phyloP scores from a whole-genome alignment of 108 stramenopile species.

The Discostella stelligeroides region DNA sequence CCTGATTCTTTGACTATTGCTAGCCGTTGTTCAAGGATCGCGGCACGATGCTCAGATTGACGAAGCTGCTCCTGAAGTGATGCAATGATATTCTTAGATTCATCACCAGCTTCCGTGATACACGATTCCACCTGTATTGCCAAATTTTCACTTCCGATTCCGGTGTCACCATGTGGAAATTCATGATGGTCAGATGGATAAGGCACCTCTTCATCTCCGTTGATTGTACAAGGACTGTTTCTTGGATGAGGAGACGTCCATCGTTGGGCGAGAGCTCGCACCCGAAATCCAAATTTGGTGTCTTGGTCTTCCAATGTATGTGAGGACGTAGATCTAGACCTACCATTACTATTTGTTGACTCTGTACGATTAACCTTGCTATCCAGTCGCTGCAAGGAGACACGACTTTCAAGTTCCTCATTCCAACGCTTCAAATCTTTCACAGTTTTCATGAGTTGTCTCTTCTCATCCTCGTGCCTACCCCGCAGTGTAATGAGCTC shows the following conservation, averaged over 20 bases:
- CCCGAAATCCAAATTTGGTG: slow-evolving; percentile 26
- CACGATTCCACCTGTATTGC: not conserved
- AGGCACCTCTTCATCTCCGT: not conserved
- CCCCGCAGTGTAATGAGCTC: slow-evolving; percentile 38
- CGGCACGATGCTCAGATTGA: slow-evolving; percentile 36
- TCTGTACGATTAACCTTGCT: slow-evolving; percentile 1
- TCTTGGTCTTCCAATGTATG: slow-evolving; percentile 7
- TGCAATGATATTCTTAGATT: slow-evolving; percentile 22
- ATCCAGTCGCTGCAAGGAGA: slow-evolving; percentile 22
- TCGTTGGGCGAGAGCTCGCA: slow-evolving; percentile 37
- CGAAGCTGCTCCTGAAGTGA: slow-evolving; percentile 42
- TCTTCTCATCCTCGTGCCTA: slow-evolving; percentile 49
- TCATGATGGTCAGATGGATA: slow-evolving; percentile 2
- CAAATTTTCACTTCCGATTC: not conserved
- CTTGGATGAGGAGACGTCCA: slow-evolving; percentile 34
- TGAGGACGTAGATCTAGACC: slow-evolving; percentile 18
- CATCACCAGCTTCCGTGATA: not conserved
- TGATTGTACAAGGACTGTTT: not conserved
- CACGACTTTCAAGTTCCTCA: slow-evolving; percentile 41
- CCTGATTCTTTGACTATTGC: slow-evolving; percentile 67
- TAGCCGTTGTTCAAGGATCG: slow-evolving; percentile 61
- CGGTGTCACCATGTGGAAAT: not conserved
- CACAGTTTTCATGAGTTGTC: slow-evolving; percentile 25
- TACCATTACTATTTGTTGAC: not conserved
- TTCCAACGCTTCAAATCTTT: slow-evolving; percentile 33